Conservation (phyloP, 2,329 filamentous ascomycete species). For the Trichophyton simii region DNA sequence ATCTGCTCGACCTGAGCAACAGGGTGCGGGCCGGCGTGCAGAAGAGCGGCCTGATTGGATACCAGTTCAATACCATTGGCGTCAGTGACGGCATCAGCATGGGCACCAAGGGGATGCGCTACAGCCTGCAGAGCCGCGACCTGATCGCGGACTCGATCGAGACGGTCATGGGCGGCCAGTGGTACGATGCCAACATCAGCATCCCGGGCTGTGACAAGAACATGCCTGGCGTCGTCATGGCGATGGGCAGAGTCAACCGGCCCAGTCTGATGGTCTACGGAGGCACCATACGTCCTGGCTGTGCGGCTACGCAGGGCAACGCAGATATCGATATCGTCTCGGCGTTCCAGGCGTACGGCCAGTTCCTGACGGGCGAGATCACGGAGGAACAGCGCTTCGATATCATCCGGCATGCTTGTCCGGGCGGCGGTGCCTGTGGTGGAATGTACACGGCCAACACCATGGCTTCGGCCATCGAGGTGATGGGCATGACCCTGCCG, state of each 20-base stretch:
- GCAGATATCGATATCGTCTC: conserved; percentile 84
- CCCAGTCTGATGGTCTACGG: conserved; percentile 97
- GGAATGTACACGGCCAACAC: conserved; percentile 76
- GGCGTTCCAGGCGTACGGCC: conserved; percentile 94
- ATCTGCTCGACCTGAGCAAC: conserved; percentile 78
- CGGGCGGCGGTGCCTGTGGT: conserved; percentile 69
- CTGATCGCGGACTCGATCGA: conserved; percentile 97
- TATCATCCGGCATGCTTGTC: conserved; percentile 85
- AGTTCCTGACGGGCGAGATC: conserved; percentile 86
- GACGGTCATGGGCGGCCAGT: conserved; percentile 97
- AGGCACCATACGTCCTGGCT: conserved; percentile 84
- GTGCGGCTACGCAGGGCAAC: conserved; percentile 60
- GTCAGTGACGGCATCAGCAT: conserved; percentile 97
- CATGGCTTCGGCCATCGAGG: conserved; percentile 62
- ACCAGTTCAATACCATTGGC: conserved; percentile 98
- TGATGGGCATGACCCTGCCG: conserved; percentile 66
- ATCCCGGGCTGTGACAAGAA: conserved; percentile 99
- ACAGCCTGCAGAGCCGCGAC: conserved; percentile 85
- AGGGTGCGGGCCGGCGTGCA: conserved; percentile 60
- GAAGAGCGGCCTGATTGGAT: conserved; percentile 70
- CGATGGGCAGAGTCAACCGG: conserved; percentile 88
- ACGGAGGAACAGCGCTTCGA: conserved; percentile 84
- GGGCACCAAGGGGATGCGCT: conserved; percentile 95
- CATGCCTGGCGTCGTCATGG: conserved; percentile 87
- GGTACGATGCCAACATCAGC: conserved; percentile 96